A percentile compares a stretch with the other conserved stretches of the same genome.
These are phyloP conservation scores for Scenedesmus sp. DNA, from an alignment of 163 green algal genomes.

Conservation along the genomic window DNA sequence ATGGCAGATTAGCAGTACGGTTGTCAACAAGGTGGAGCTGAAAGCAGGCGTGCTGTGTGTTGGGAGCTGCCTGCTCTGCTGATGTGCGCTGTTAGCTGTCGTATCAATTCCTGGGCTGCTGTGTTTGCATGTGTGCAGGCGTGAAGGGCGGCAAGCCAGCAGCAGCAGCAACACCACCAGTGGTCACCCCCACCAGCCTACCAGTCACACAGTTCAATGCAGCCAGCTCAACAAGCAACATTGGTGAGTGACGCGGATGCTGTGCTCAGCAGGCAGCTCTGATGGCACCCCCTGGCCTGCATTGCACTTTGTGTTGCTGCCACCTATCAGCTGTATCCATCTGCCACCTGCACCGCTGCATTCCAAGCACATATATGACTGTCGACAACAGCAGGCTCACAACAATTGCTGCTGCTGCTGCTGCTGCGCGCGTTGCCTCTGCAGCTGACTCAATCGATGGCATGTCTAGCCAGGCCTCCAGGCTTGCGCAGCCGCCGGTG, in stretches of 20 bases:
- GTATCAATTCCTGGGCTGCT: too few species aligned
- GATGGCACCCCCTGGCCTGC: too few species aligned
- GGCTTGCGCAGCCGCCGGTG: background rate
- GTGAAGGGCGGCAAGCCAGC: background rate
- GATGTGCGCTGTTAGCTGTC: too few species aligned
- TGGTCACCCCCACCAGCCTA: background rate
- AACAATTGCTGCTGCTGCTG: background rate
- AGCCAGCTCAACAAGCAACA: background rate
- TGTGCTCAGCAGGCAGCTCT: background rate
- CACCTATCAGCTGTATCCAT: too few species aligned
- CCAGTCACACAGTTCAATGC: background rate
- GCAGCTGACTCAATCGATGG: background rate
- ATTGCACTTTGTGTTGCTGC: background rate
- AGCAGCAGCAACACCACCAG: background rate
- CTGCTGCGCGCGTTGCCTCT: too few species aligned
- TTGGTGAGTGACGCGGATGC: background rate
- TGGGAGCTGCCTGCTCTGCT: background rate
- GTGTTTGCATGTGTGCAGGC: background rate
- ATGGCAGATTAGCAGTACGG: too few species aligned
- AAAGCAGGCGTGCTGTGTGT: too few species aligned
- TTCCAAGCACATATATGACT: too few species aligned
- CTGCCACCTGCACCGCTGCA: too few species aligned
- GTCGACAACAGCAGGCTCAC: too few species aligned
- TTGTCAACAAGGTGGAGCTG: too few species aligned
- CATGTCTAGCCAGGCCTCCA: background rate